Conservation (phyloP, 2,329 filamentous ascomycete genomes). For the Purpureocillium takamizusanense region DNA sequence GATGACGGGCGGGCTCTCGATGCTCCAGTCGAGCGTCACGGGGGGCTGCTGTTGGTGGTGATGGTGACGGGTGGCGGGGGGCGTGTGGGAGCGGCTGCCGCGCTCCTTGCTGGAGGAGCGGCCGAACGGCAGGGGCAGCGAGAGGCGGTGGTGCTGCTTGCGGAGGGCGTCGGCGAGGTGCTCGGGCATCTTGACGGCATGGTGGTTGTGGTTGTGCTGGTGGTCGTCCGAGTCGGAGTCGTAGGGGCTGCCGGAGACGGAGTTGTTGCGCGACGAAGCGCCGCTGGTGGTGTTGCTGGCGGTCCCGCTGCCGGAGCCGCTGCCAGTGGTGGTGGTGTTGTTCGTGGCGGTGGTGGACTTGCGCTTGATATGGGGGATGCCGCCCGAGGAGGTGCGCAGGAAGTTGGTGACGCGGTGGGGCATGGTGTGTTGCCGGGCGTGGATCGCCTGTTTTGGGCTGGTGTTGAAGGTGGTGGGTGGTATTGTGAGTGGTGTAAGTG, state of each 20-base stretch:
- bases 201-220: conserved; percentile 1
- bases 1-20: conserved; percentile 82
- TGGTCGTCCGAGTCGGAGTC: conserved; percentile 26
- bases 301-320: too few relatives aligned
- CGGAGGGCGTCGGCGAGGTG: conserved; percentile 23
- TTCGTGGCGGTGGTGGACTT: conserved; percentile 2
- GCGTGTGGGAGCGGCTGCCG: background rate
- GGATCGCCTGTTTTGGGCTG: too few relatives aligned
- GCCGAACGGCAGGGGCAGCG: conserved; percentile 30
- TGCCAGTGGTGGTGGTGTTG: conserved; percentile 15
- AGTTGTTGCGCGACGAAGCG: conserved; percentile 15
- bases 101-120: conserved; percentile 4
- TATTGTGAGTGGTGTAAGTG: too few relatives aligned
- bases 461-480: too few relatives aligned
- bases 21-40: conserved; percentile 41
- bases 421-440: too few relatives aligned
- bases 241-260: conserved; percentile 22
- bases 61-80: conserved; percentile 6
- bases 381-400: conserved; percentile 47
- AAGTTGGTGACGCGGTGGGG: conserved; percentile 50
- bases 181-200: conserved; percentile 29
- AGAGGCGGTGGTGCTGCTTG: conserved; percentile 25
- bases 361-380: conserved; percentile 41
- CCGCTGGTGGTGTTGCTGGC: conserved; percentile 15
- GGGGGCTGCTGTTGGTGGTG: background rate